Percentiles rank a stretch among this genome's conserved stretches.
phyloP scores from a whole-genome alignment of 2,329 filamentous ascomycete genomes.

The Tolypocladium endophyticum region DNA sequence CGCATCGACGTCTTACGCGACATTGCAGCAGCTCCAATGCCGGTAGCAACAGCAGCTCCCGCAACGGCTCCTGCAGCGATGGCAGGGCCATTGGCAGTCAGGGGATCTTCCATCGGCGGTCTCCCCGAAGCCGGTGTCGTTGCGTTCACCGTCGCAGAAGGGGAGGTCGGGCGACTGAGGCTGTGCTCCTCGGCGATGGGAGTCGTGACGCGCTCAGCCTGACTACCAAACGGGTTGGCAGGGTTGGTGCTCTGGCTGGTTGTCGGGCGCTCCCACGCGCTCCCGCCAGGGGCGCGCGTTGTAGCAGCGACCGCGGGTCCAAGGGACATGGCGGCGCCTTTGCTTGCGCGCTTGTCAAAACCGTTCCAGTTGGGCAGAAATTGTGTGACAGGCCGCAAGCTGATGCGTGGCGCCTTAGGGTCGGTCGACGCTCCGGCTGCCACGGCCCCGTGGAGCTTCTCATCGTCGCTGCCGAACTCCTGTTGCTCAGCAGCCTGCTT shows the following conservation, averaged over 20 bases:
- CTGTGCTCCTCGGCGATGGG: constrained; percentile 25
- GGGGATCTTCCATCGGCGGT: constrained; percentile 20
- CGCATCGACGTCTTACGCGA: constrained; percentile 47
- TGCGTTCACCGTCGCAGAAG: constrained; percentile 7
- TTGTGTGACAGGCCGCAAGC: constrained; percentile 73
- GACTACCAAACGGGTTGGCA: constrained; percentile 62
- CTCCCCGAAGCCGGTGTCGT: not conserved
- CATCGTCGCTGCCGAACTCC: constrained; percentile 41
- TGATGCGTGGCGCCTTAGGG: constrained; percentile 64
- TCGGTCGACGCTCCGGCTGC: constrained; percentile 22
- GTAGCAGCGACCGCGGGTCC: constrained; percentile 14
- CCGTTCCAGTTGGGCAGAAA: constrained; percentile 55
- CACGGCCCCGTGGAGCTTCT: constrained; percentile 45
- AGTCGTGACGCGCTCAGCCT: constrained; percentile 39
- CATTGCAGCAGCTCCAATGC: constrained; percentile 26
- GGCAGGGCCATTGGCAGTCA: constrained; percentile 26
- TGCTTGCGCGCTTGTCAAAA: constrained; percentile 39
- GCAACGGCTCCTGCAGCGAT: constrained; percentile 10
- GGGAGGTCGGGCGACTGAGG: constrained; percentile 8
- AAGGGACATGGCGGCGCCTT: constrained; percentile 31
- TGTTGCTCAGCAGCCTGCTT: constrained; percentile 46
- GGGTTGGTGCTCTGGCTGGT: constrained; percentile 37
- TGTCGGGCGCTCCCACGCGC: constrained; percentile 38
- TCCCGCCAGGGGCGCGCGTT: constrained; percentile 19
- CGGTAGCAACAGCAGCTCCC: constrained; percentile 22